Evolutionary conservation across 2,329 filamentous ascomycete genomes (phyloP).

Genomic region (Bipolaris victoriae): DNA sequence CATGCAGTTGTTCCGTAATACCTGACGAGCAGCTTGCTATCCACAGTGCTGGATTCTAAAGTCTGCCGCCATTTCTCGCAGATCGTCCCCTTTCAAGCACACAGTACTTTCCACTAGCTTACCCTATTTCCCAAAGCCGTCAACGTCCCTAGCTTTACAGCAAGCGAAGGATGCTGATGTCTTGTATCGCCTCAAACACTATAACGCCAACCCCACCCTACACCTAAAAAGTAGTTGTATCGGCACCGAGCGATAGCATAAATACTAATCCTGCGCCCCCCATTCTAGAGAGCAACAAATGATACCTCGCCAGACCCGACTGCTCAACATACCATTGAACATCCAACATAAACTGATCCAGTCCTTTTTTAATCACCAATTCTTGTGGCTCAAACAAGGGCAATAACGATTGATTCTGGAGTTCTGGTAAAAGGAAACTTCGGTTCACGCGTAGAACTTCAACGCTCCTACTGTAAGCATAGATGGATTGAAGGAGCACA

Average conservation of each 20-base stretch:
- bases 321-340: neutral
- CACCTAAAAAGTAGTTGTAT: constrained; percentile 21
- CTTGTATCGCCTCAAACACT: constrained; percentile 23
- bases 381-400: neutral
- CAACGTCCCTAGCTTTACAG: constrained; percentile 17
- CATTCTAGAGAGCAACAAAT: neutral
- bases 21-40: neutral
- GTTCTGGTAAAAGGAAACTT: no score
- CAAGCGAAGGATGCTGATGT: constrained; percentile 30
- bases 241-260: constrained; percentile 26
- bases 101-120: neutral
- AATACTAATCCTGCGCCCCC: constrained; percentile 21
- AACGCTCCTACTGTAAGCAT: neutral
- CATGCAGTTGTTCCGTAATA: neutral
- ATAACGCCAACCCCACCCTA: constrained; percentile 21
- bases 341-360: neutral
- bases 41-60: neutral
- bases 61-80: neutral
- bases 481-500: neutral
- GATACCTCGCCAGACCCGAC: neutral
- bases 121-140: constrained; percentile 23
- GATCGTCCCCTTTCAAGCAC: neutral
- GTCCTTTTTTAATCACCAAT: neutral
- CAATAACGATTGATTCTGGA: neutral
- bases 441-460: neutral